Conservation (phyloP, 1,284 basidiomycete genomes). For the Pisolithus thermaeus region DNA sequence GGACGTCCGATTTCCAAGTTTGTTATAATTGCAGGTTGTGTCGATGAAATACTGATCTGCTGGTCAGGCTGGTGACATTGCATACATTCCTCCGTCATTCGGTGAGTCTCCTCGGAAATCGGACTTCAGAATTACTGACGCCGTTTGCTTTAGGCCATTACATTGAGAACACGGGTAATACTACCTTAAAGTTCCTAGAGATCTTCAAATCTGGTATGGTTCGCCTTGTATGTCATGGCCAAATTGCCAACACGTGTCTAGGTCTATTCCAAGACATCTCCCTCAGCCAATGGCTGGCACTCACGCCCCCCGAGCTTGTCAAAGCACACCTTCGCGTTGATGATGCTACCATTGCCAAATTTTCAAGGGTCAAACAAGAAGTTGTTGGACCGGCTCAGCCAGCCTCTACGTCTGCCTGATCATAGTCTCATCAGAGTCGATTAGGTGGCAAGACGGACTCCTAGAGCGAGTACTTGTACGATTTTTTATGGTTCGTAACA, state of each 20-base stretch:
- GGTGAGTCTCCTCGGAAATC: conserved; percentile 26
- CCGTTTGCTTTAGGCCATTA: conserved; percentile 46
- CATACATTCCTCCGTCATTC: conserved; percentile 47
- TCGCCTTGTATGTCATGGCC: too few species aligned
- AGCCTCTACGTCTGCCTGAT: neutral
- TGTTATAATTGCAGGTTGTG: neutral
- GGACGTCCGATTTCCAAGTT: conserved; percentile 41
- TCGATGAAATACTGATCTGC: neutral
- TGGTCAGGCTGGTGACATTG: conserved; percentile 50
- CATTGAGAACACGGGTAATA: conserved; percentile 64
- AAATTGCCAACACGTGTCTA: conserved; percentile 9
- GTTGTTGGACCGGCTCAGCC: conserved; percentile 24
- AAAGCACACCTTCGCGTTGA: conserved; percentile 48
- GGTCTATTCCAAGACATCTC: conserved; percentile 39
- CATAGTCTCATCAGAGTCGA: neutral
- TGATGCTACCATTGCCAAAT: conserved; percentile 36
- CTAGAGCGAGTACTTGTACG: conserved; percentile 11
- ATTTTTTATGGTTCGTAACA: conserved; percentile 1
- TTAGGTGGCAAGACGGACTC: conserved; percentile 3
- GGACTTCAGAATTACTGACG: neutral
- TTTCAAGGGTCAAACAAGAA: conserved; percentile 30
- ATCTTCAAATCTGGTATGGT: conserved; percentile 49
- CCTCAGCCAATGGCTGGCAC: conserved; percentile 48
- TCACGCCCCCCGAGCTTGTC: conserved; percentile 48
- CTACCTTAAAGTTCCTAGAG: conserved; percentile 54